Evolutionary conservation across 2,329 filamentous ascomycete genomes (phyloP).

Genomic region (Cladophialophora carrionii): DNA sequence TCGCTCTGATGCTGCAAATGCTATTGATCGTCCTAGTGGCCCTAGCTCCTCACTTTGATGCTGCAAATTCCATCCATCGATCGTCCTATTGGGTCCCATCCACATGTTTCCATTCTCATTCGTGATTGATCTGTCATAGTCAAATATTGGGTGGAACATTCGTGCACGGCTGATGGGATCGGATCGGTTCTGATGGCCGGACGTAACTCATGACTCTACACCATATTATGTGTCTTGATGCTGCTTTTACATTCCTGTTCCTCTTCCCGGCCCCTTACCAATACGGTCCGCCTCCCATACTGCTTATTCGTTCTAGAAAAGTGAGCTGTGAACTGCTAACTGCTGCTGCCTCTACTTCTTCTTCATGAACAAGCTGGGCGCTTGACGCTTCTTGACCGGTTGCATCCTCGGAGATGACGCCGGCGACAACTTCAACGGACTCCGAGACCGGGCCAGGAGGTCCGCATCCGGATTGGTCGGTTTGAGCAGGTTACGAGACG

Average conservation of each 20-base stretch:
- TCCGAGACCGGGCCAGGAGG: slow-evolving; percentile 14
- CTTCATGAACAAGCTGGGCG: slow-evolving; percentile 28
- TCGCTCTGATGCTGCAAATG: neutral
- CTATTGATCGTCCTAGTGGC: neutral
- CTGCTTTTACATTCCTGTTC: neutral
- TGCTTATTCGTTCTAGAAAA: neutral
- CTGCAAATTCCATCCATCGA: too few species aligned
- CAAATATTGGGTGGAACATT: neutral
- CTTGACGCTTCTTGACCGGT: slow-evolving; percentile 24
- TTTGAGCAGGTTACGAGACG: neutral
- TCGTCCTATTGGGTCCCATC: too few species aligned
- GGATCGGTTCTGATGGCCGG: too few species aligned
- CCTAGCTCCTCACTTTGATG: neutral
- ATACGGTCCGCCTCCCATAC: too few species aligned
- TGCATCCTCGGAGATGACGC: neutral
- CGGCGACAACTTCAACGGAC: slow-evolving; percentile 24
- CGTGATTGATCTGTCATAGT: neutral
- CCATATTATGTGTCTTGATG: neutral
- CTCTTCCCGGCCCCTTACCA: too few species aligned
- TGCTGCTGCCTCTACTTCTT: neutral
- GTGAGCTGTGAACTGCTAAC: neutral
- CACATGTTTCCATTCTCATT: neutral
- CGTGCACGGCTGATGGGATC: neutral
- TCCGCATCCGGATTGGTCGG: neutral
- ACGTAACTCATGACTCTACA: neutral